Conservation (phyloP, 2,329 filamentous ascomycete species). For the Dendryphion nanum region DNA sequence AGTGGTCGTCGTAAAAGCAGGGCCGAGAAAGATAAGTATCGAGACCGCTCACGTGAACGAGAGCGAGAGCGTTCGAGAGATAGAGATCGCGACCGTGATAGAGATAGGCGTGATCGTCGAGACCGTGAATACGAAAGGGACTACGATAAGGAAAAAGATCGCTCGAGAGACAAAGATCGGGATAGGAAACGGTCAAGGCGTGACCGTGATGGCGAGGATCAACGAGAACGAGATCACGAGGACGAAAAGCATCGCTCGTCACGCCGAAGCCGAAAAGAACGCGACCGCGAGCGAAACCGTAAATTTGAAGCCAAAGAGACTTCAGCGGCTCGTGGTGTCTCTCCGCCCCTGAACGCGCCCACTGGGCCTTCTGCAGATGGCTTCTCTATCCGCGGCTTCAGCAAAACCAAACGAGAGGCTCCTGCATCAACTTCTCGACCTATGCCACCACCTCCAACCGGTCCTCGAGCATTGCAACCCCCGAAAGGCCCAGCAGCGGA, state of each 20-base stretch:
- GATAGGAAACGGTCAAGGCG: slow-evolving; percentile 53
- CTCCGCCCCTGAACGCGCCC: slow-evolving; percentile 34
- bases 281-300: slow-evolving; percentile 39
- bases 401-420: slow-evolving; percentile 26
- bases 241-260: slow-evolving; percentile 43
- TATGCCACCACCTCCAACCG: slow-evolving; percentile 38
- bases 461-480: slow-evolving; percentile 33
- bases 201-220: slow-evolving; percentile 43
- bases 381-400: slow-evolving; percentile 48
- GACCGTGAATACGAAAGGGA: slow-evolving; percentile 50
- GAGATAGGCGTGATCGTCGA: slow-evolving; percentile 47
- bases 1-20: slow-evolving; percentile 37
- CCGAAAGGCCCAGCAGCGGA: slow-evolving; percentile 40
- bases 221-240: slow-evolving; percentile 38
- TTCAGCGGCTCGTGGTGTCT: slow-evolving; percentile 13
- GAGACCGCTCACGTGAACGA: slow-evolving; percentile 31
- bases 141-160: slow-evolving; percentile 41
- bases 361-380: slow-evolving; percentile 42
- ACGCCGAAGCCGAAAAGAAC: slow-evolving; percentile 43
- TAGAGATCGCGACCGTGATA: slow-evolving; percentile 48
- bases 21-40: slow-evolving; percentile 35
- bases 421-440: slow-evolving; percentile 16
- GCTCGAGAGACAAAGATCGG: slow-evolving; percentile 34
- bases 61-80: slow-evolving; percentile 31
- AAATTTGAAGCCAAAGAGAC: slow-evolving; percentile 26